phyloP scores from a whole-genome alignment of 768 basidiomycete genomes.

The Nevesoporus exiguus region DNA sequence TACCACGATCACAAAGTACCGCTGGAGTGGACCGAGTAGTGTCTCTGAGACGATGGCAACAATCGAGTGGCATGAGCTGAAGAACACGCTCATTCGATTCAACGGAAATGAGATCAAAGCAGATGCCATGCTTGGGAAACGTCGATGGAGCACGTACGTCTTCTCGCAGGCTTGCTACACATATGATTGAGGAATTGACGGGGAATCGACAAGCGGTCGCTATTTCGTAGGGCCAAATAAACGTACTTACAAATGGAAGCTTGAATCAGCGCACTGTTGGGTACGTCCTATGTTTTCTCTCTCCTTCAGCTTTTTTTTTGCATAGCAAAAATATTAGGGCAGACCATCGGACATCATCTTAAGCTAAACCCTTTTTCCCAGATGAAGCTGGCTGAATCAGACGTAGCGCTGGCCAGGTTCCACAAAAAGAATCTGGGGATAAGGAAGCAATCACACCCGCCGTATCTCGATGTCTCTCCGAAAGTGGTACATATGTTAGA shows the following conservation, averaged over 20 bases:
- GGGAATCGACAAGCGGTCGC: slow-evolving; percentile 23
- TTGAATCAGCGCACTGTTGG: slow-evolving; percentile 28
- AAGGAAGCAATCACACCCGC: slow-evolving; percentile 19
- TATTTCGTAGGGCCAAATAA: slow-evolving; percentile 34
- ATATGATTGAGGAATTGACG: not conserved
- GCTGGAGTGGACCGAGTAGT: slow-evolving; percentile 17
- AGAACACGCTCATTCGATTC: slow-evolving; percentile 29
- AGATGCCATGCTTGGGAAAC: slow-evolving; percentile 20
- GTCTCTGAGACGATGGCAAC: slow-evolving; percentile 30
- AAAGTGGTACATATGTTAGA: slow-evolving; percentile 24
- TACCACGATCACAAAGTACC: slow-evolving; percentile 26
- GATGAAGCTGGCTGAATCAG: slow-evolving; percentile 21
- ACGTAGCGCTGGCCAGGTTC: slow-evolving; percentile 16
- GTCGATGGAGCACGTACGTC: slow-evolving; percentile 24
- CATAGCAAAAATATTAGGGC: not conserved
- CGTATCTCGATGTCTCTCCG: slow-evolving; percentile 26
- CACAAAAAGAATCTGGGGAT: slow-evolving; percentile 26
- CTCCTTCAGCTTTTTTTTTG: no score
- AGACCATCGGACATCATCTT: not conserved
- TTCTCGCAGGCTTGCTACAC: not conserved
- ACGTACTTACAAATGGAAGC: slow-evolving; percentile 33
- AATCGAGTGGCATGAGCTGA: slow-evolving; percentile 33
- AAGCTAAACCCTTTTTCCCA: slow-evolving; percentile 1
- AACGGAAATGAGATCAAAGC: slow-evolving; percentile 29
- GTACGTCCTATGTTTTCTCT: slow-evolving; percentile 11